Conservation (phyloP, 2,329 filamentous ascomycete species). For the Diplodia corticola region DNA sequence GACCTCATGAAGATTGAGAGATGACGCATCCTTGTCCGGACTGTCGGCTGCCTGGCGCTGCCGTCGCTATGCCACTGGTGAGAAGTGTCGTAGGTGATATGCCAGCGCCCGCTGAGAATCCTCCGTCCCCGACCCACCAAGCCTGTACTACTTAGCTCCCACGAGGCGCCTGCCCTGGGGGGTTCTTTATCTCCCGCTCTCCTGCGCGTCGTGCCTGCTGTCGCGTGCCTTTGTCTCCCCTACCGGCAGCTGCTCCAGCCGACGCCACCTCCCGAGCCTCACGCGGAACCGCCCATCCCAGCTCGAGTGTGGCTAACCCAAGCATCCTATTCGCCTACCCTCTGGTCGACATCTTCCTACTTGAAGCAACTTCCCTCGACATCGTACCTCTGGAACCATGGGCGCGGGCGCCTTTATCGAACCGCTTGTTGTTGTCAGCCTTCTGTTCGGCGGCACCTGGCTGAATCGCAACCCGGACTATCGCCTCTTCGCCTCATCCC, state of each 20-base stretch:
- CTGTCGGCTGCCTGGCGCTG: not conserved
- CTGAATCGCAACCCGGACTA: constrained; percentile 56
- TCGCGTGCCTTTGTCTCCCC: not conserved
- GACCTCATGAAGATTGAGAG: not conserved
- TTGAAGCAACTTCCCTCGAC: not conserved
- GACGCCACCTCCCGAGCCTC: not conserved
- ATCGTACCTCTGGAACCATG: constrained; percentile 40
- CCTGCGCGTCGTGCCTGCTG: not conserved
- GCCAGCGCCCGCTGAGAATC: too few species aligned
- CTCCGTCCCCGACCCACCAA: not conserved
- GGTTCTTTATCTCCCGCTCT: not conserved
- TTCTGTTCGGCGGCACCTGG: constrained; percentile 63
- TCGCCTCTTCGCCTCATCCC: constrained; percentile 35
- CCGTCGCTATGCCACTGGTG: not conserved
- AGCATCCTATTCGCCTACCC: not conserved
- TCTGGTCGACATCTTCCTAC: not conserved
- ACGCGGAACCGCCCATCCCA: not conserved
- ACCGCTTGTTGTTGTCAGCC: constrained; percentile 60
- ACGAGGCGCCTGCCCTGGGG: not conserved
- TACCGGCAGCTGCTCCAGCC: not conserved
- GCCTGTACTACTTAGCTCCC: not conserved
- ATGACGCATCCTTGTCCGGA: constrained; percentile 3
- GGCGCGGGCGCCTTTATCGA: constrained; percentile 60
- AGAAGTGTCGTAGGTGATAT: too few species aligned
- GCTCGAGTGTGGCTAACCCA: not conserved